Base-by-base conservation (phyloP, 345 rosid species). In the Lumnitzera littorea region DNA sequence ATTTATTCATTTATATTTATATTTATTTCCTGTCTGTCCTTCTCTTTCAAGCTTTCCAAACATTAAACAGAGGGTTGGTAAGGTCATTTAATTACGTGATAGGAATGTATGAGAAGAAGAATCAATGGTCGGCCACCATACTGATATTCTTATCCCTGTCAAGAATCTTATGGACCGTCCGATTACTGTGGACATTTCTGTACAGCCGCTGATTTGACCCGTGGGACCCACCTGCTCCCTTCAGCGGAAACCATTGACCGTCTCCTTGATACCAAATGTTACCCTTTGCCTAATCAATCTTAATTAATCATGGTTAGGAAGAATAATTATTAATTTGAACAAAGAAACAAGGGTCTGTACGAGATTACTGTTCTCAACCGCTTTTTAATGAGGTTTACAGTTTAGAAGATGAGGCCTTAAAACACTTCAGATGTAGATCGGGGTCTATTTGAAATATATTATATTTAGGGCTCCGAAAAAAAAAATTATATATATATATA, bases 161-260 rank as follows among this genome's bases (percentile, higher is more conserved):
- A 23, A 57, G 43, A 54, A 31, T 53, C 46, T 50, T 46, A 60
- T 54, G 56, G 65, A 65, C 69, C 74, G 64, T 47, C 24, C 24
- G 63, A 70, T 62, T 9, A 20, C 43, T 64, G 54, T 51, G 51
- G 41, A 25, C 49, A 49, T 52, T 63, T 52, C 65, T 43, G 56
- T 53, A 46, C 15, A 36, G 50, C 70, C 76, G 50, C 65, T 46
- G 72, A 64, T 72, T 15, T 0, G 8, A 27, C 8, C 2, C 9
- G 2, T 23, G 64, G 77, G 69, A 12, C 77, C 78, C 62, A 55
- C 57, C 11, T 71, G 76, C 55, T 58, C 2, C 76, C 70, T 16
- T 17, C 25, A 15, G 11, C 12, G 71, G 66, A 50, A 27, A 67
- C 68, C 58, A 12, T 12, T 17, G 48, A 56, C 48, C 52, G 58